Percentiles rank a stretch among this genome's conserved stretches.
These are phyloP conservation scores for Abortiporus biennis DNA, from an alignment of 1,284 basidiomycete genomes.

Conservation along the genomic window DNA sequence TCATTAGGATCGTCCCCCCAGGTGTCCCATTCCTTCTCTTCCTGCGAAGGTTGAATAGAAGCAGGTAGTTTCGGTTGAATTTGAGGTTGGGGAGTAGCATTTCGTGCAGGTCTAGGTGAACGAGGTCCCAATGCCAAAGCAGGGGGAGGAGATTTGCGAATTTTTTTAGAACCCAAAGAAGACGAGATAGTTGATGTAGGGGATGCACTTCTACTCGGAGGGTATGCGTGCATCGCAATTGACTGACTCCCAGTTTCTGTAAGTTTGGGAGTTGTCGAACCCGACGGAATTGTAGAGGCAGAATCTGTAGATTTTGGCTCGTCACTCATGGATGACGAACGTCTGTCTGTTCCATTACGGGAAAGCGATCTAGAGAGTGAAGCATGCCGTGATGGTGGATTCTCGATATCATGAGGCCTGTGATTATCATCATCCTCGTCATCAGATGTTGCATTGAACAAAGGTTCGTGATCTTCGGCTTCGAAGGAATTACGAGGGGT, in stretches of 20 bases:
- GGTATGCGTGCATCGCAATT: conserved; percentile 50
- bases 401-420: conserved; percentile 41
- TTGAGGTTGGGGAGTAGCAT: conserved; percentile 10
- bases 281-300: conserved; percentile 19
- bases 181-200: conserved; percentile 24
- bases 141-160: conserved; percentile 30
- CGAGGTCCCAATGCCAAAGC: conserved; percentile 21
- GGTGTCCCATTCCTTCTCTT: conserved; percentile 37
- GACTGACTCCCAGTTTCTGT: conserved; percentile 14
- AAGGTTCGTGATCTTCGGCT: conserved; percentile 53
- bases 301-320: conserved; percentile 27
- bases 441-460: conserved; percentile 38
- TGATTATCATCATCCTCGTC: conserved; percentile 41
- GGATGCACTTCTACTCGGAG: conserved; percentile 40
- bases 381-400: conserved; percentile 14
- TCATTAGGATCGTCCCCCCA: conserved; percentile 45
- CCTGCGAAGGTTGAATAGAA: conserved; percentile 3
- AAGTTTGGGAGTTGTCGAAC: conserved; percentile 27
- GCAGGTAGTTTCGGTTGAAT: background rate
- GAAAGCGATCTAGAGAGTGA: conserved; percentile 30
- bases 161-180: conserved; percentile 25
- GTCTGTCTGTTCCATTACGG: conserved; percentile 21
- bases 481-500: conserved; percentile 21
- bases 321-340: conserved; percentile 15
- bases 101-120: conserved; percentile 13